Evolutionary conservation across 106 monocot species (phyloP).

Genomic region (Dendrobium huoshanense): DNA sequence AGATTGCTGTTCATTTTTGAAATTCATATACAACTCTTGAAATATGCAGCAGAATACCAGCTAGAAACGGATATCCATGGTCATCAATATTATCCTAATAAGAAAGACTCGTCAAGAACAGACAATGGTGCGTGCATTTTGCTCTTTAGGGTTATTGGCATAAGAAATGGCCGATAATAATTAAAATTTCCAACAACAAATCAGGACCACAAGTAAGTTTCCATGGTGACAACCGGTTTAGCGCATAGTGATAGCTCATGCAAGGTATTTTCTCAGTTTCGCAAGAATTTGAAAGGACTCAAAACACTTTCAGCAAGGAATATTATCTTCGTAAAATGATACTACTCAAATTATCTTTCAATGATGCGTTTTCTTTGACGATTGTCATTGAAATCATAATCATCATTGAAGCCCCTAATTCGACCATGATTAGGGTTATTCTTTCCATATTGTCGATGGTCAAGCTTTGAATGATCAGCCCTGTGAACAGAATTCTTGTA

Average conservation of each 20-base stretch:
- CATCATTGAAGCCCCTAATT: conserved; percentile 9
- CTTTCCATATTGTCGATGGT: conserved; percentile 4
- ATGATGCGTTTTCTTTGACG: conserved; percentile 13
- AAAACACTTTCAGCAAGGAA: not conserved
- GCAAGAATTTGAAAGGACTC: not conserved
- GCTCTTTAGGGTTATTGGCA: too few species aligned
- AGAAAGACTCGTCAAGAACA: too few species aligned
- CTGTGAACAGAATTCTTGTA: not conserved
- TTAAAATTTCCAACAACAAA: too few species aligned
- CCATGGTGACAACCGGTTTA: not conserved
- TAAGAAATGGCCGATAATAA: too few species aligned
- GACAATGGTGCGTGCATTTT: too few species aligned
- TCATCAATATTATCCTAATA: too few species aligned
- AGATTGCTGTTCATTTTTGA: too few species aligned
- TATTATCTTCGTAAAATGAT: not conserved
- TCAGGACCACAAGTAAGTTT: too few species aligned
- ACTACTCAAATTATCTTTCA: conserved; percentile 8
- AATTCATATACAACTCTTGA: too few species aligned
- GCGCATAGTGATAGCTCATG: not conserved
- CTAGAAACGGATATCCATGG: too few species aligned
- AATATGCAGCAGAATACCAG: too few species aligned
- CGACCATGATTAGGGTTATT: conserved; percentile 5
- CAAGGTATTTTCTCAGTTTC: not conserved
- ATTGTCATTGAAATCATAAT: conserved; percentile 5
- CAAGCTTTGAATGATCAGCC: not conserved